Conservation (phyloP, 768 basidiomycete genomes). For the Leccinum pellstonianum region DNA sequence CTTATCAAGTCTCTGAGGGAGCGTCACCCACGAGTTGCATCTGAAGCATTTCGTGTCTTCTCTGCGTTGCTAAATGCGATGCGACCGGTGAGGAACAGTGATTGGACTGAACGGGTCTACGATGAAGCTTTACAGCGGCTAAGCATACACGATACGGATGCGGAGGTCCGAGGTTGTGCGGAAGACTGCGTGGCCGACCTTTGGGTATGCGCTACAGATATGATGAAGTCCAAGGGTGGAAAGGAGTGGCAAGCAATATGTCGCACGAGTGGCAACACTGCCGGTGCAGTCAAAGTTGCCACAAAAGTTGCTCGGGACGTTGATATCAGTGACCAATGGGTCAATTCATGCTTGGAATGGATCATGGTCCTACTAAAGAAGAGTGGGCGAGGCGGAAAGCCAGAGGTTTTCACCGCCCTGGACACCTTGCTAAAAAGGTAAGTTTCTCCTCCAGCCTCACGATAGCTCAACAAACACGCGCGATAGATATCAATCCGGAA, state of each 20-base stretch:
- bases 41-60: conserved; percentile 86
- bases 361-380: conserved; percentile 71
- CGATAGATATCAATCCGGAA: conserved; percentile 42
- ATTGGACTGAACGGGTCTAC: conserved; percentile 76
- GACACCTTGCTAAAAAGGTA: conserved; percentile 70
- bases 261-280: conserved; percentile 65
- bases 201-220: conserved; percentile 82
- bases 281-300: conserved; percentile 78
- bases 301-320: conserved; percentile 80
- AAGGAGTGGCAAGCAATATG: conserved; percentile 84
- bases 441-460: conserved; percentile 1
- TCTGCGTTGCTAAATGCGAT: conserved; percentile 77
- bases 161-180: conserved; percentile 81
- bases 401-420: conserved; percentile 76
- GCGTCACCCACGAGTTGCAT: conserved; percentile 84
- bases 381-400: conserved; percentile 75
- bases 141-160: conserved; percentile 81
- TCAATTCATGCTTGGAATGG: conserved; percentile 78
- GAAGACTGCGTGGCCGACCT: conserved; percentile 84
- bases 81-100: conserved; percentile 61
- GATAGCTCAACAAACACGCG: background rate
- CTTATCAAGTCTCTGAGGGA: conserved; percentile 75
- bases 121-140: conserved; percentile 69
- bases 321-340: conserved; percentile 72
- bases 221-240: conserved; percentile 58